Evolutionary conservation across 192 early-diverging fungal genomes (phyloP), one percentile per base, ranked within the genome.

Genomic region (Backusella sp.): DNA sequence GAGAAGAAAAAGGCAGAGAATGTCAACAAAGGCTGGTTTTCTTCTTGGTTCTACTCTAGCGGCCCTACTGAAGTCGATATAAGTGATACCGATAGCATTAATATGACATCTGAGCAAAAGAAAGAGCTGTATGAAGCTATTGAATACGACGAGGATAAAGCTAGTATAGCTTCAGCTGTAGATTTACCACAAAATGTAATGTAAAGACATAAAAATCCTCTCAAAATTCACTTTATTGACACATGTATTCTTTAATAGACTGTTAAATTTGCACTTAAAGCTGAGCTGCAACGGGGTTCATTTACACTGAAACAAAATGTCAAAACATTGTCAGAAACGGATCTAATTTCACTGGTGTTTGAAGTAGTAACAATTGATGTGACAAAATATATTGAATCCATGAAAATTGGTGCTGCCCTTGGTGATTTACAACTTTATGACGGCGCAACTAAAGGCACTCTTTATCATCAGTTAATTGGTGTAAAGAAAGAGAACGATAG

Each of bases 121-220:
- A 87, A 92, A 66, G 90, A 94, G 76, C 82, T 96, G n/a, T 94
- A 91, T 82, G 92, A 94, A 6, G 90, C 90, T 4, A 96, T 96
- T 72, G 93, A 94, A 70, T 94, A 88, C 76, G 88, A 94, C 76
- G 92, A 93, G 70, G 83, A 88, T 6, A 77, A 89, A 5, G 83
- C 90, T 0, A 86, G 87, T 0, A 75, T 90, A 28, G 81, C 84
- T 0, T 80, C 73, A 0, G 76, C 86, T 19, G 73, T 89, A 1
- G 90, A 90, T 39, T 77, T 92, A 12, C 91, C 91, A 4, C 86
- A 86, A 74, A 92, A 94, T 78, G 88, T 87, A 77, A 76, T 73
- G 66, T 41, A 7, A 84, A 36, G 7, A 28, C 23, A 41, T 46
- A 26, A 26, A 9, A 26, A 3, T 4, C 6, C 23, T 9, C 3